A percentile compares a stretch with the other conserved stretches of the same genome.
Evolutionary conservation across 257 asterid species (phyloP).

Genomic region (Craterostigma plantagineum): DNA sequence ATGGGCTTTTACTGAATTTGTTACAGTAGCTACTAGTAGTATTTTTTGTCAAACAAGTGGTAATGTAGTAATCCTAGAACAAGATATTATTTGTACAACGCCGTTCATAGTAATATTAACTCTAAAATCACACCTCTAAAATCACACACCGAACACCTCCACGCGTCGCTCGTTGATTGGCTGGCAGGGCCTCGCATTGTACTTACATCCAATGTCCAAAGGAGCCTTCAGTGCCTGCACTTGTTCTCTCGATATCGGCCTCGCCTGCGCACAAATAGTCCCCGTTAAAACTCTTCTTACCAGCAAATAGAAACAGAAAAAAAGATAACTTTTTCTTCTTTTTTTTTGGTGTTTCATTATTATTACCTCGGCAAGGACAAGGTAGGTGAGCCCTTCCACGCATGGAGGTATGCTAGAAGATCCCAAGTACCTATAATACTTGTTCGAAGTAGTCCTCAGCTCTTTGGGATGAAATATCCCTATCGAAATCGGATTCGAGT

Average conservation of each 20-base stretch:
- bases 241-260: constrained; percentile 6
- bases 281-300: neutral
- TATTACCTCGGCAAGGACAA: constrained; percentile 34
- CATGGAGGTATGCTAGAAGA: constrained; percentile 51
- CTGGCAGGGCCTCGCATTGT: constrained; percentile 48
- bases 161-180: constrained; percentile 46
- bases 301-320: too few species aligned
- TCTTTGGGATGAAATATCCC: constrained; percentile 22
- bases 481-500: constrained; percentile 11
- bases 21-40: too few species aligned
- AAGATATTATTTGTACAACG: too few species aligned
- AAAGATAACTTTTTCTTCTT: too few species aligned
- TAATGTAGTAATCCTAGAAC: too few species aligned
- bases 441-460: constrained; percentile 18
- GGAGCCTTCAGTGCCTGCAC: constrained; percentile 42
- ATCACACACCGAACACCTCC: constrained; percentile 22
- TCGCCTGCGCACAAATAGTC: constrained; percentile 16
- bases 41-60: too few species aligned
- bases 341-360: too few species aligned
- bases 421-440: constrained; percentile 33
- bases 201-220: constrained; percentile 29
- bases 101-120: neutral
- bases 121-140: too few species aligned
- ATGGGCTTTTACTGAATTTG: too few species aligned
- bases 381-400: constrained; percentile 23